Conservation (phyloP, 192 early-diverging fungal genomes). For the Borealophlyctis nickersoniae region DNA sequence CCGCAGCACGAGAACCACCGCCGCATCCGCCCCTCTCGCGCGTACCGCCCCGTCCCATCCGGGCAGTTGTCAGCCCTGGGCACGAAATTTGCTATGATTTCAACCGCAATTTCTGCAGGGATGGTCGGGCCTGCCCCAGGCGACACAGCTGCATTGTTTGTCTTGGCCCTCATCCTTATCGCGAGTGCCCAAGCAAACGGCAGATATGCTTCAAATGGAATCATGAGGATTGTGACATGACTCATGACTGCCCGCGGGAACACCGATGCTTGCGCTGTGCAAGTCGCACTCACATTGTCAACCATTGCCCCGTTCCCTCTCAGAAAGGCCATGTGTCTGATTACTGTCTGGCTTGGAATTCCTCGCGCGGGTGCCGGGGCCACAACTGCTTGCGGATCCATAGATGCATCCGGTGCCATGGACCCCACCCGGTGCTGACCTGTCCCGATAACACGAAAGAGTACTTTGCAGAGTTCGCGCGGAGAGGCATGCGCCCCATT, state of each 20-base stretch:
- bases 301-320: background rate
- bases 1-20: background rate
- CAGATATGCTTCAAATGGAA: constrained; percentile 1
- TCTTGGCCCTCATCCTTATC: background rate
- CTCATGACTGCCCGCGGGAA: background rate
- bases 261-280: background rate
- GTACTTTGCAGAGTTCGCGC: background rate
- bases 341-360: background rate
- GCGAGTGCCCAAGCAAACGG: background rate
- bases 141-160: background rate
- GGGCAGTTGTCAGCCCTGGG: background rate
- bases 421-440: background rate
- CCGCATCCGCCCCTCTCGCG: background rate
- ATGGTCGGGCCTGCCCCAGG: background rate
- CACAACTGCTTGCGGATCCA: background rate
- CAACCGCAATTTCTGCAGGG: background rate
- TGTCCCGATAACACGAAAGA: background rate
- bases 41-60: background rate
- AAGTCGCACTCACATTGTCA: background rate
- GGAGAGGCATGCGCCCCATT: too few relatives aligned
- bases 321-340: background rate
- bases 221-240: background rate
- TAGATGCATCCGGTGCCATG: background rate
- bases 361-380: background rate
- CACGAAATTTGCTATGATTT: background rate